Evolutionary conservation across 306 rosid species (phyloP).

Genomic region (Acmispon strigosus): DNA sequence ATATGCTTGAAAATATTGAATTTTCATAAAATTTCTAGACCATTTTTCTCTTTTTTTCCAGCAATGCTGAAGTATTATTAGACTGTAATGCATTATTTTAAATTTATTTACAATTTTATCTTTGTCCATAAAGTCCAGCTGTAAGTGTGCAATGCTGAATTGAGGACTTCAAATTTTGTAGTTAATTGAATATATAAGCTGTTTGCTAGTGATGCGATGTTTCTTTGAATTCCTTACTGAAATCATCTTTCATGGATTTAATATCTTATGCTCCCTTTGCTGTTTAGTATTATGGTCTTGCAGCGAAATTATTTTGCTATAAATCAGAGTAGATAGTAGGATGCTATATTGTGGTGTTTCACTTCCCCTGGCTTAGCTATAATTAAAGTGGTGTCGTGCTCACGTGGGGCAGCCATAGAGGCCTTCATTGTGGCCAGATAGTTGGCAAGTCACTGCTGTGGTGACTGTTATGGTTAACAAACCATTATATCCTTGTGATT

Average conservation of each 20-base stretch:
- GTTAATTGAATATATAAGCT: neutral
- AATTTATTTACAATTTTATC: neutral
- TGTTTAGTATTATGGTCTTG: neutral
- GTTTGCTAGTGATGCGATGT: neutral
- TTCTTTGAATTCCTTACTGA: neutral
- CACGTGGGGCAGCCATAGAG: neutral
- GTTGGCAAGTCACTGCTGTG: neutral
- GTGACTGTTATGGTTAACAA: neutral
- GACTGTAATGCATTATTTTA: neutral
- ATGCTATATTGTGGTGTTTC: neutral
- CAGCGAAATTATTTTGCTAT: neutral
- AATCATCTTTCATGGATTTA: neutral
- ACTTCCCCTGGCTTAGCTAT: neutral
- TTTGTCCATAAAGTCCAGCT: neutral
- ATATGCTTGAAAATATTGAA: neutral
- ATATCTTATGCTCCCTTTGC: neutral
- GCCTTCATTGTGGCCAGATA: neutral
- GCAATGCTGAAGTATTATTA: neutral
- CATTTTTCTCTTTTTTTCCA: neutral
- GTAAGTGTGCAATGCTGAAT: conserved; percentile 2
- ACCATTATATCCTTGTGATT: neutral
- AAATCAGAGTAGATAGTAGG: neutral
- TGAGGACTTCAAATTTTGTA: neutral
- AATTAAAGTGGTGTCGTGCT: neutral
- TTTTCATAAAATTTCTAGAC: neutral